Evolutionary conservation across 805 yeast genomes (phyloP).

Genomic region (Cyberlindnera suaveolens): DNA sequence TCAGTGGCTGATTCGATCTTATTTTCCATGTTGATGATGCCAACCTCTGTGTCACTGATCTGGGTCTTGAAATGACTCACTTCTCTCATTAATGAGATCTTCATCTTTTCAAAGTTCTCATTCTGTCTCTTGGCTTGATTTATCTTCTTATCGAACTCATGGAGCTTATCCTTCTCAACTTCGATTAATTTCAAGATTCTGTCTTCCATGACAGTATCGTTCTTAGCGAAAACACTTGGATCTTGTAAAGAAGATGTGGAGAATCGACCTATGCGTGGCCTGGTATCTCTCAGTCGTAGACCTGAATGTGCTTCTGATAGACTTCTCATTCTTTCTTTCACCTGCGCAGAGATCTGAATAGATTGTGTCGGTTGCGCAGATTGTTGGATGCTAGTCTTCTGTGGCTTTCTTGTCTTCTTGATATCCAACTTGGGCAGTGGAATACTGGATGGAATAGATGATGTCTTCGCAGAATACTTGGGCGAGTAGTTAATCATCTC

Average conservation of each 20-base stretch:
- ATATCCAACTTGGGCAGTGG: background rate
- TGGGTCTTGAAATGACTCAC: conserved; percentile 8
- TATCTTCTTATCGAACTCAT: conserved; percentile 7
- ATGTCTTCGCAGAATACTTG: background rate
- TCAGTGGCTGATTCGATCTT: conserved; percentile 5
- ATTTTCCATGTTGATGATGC: conserved; percentile 8
- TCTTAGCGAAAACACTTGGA: conserved; percentile 12
- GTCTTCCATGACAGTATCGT: conserved; percentile 9
- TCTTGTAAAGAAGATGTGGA: conserved; percentile 2
- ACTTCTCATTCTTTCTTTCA: conserved; percentile 1
- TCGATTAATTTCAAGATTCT: conserved; percentile 7
- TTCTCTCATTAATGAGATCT: conserved; percentile 1
- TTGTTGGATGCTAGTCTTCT: background rate
- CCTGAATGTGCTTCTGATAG: background rate
- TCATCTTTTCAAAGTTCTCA: conserved; percentile 4
- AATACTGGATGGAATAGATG: background rate
- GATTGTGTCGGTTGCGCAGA: background rate
- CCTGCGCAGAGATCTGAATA: conserved; percentile 1
- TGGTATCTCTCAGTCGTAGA: background rate
- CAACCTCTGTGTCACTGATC: conserved; percentile 12
- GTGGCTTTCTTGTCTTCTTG: background rate
- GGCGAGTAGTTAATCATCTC: conserved; percentile 17
- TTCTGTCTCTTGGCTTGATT: conserved; percentile 1
- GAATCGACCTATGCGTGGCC: background rate
- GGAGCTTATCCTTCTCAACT: conserved; percentile 7